Conservation (phyloP, 768 basidiomycete genomes). For the Hygrophorus pudorinus region DNA sequence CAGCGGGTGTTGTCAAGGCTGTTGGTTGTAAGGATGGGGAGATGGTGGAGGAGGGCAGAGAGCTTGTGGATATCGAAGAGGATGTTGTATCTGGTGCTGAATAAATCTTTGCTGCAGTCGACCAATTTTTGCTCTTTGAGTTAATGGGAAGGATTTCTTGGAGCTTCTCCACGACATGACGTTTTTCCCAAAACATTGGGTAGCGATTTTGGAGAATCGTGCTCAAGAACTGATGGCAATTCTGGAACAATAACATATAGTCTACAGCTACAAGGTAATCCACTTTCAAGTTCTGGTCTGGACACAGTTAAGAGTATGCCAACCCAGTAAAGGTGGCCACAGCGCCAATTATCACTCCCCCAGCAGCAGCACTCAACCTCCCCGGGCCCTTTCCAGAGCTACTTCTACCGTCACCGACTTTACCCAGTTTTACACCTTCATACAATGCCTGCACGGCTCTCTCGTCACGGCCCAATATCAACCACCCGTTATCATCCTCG, state of each 20-base stretch:
- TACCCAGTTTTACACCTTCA: slow-evolving; percentile 20
- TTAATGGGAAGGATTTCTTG: no score
- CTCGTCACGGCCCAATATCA: slow-evolving; percentile 46
- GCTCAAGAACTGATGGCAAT: no score
- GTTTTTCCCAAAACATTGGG: no score
- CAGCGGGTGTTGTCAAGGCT: slow-evolving; percentile 56
- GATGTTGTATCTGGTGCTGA: slow-evolving; percentile 15
- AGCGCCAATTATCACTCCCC: slow-evolving; percentile 51
- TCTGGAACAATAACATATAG: no score
- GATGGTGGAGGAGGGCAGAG: slow-evolving; percentile 83
- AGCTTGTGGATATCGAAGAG: slow-evolving; percentile 60
- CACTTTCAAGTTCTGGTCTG: background rate
- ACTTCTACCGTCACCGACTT: slow-evolving; percentile 9
- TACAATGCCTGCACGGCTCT: slow-evolving; percentile 32
- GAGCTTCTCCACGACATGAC: no score
- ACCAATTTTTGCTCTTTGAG: no score
- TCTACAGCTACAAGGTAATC: no score
- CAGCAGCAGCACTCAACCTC: slow-evolving; percentile 34
- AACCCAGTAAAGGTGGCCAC: slow-evolving; percentile 52
- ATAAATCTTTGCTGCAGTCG: no score
- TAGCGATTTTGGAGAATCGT: no score
- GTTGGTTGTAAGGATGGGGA: slow-evolving; percentile 78
- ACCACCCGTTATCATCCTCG: slow-evolving; percentile 29
- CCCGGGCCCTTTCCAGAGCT: slow-evolving; percentile 5
- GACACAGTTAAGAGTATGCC: slow-evolving; percentile 28